Percentiles rank a stretch among this genome's conserved stretches.
phyloP scores from a whole-genome alignment of 768 basidiomycete species.

The Suillus fuscotomentosus region DNA sequence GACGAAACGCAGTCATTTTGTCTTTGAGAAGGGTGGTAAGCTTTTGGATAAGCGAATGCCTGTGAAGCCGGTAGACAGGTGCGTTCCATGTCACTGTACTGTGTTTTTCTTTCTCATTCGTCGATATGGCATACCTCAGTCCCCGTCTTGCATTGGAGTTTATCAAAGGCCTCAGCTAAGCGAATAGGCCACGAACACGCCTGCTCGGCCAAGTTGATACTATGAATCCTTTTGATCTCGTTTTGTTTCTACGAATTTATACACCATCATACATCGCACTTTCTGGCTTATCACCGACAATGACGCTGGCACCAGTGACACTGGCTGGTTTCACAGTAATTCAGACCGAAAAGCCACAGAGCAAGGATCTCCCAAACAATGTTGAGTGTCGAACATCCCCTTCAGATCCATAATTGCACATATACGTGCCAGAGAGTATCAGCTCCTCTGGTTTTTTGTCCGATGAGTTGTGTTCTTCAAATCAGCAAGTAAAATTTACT shows the following conservation, averaged over 20 bases:
- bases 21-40: constrained; percentile 91
- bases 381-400: too few species aligned
- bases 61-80: constrained; percentile 88
- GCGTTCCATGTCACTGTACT: background rate
- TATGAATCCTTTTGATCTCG: background rate
- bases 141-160: constrained; percentile 66
- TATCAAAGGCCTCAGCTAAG: constrained; percentile 44
- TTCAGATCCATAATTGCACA: too few species aligned
- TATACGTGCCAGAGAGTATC: too few species aligned
- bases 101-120: background rate
- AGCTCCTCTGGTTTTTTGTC: too few species aligned
- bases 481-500: too few species aligned
- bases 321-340: too few species aligned
- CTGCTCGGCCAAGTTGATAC: background rate
- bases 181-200: constrained; percentile 7
- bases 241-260: background rate
- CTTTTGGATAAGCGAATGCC: constrained; percentile 82
- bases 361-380: too few species aligned
- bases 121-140: constrained; percentile 32
- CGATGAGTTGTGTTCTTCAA: too few species aligned
- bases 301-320: background rate
- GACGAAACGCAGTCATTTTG: constrained; percentile 91
- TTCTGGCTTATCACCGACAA: background rate
- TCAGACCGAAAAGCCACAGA: too few species aligned
- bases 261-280: background rate